Conservation (phyloP, 129 eudicot genomes). For the Flaveria linearis region DNA sequence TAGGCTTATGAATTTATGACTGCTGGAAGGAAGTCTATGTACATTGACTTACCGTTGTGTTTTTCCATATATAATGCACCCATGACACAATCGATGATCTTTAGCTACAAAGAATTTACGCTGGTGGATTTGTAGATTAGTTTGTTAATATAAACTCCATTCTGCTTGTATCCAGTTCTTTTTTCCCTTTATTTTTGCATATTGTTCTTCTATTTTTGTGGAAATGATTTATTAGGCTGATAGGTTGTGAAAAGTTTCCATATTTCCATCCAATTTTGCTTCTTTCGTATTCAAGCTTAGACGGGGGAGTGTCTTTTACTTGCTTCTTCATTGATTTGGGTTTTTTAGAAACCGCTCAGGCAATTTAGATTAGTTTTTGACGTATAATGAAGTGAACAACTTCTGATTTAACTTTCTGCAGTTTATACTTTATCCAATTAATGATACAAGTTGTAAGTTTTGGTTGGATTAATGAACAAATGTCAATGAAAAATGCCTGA, state of each 20-base stretch:
- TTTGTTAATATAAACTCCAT: not conserved
- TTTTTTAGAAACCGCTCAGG: not conserved
- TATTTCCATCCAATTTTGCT: conserved; percentile 9
- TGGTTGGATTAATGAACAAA: conserved; percentile 3
- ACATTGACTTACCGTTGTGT: not conserved
- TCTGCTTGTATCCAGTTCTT: not conserved
- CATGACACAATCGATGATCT: not conserved
- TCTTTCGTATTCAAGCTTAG: conserved; percentile 4
- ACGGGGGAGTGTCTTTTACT: conserved; percentile 8
- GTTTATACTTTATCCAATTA: not conserved
- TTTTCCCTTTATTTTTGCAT: not conserved
- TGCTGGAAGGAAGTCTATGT: not conserved
- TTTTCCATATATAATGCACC: not conserved
- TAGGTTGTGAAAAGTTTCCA: conserved; percentile 12
- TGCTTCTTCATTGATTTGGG: not conserved
- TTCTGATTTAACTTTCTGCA: not conserved
- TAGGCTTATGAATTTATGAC: not conserved
- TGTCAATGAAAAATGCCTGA: not conserved
- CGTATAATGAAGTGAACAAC: not conserved
- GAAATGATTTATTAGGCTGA: conserved; percentile 9
- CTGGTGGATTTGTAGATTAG: not conserved
- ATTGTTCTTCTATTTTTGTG: not conserved
- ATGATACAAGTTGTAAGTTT: conserved; percentile 5
- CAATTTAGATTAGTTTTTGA: not conserved
- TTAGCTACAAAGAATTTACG: not conserved